These are phyloP conservation scores for Cucumis hystrix DNA, from an alignment of 306 rosid species.

Conservation along the genomic window DNA sequence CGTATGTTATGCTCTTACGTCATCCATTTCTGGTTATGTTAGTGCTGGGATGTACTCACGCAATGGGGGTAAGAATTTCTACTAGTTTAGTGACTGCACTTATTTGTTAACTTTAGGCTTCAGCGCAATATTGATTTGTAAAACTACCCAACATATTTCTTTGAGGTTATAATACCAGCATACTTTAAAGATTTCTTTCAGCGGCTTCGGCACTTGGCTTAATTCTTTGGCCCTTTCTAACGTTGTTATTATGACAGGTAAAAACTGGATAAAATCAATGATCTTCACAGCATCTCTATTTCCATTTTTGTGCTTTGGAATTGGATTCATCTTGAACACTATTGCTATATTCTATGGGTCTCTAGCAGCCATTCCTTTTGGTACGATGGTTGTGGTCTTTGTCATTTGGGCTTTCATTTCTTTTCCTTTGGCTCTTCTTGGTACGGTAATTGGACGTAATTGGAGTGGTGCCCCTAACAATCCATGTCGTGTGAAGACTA, in stretches of 20 bases:
- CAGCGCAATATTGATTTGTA: not conserved
- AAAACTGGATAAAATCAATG: constrained; percentile 96
- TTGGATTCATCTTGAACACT: constrained; percentile 86
- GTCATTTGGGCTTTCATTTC: constrained; percentile 99
- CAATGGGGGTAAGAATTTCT: constrained; percentile 55
- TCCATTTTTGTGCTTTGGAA: constrained; percentile 95
- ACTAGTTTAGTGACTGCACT: not conserved
- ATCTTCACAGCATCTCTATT: constrained; percentile 93
- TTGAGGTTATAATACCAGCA: not conserved
- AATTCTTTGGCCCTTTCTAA: not conserved
- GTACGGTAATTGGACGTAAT: constrained; percentile 98
- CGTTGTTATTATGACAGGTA: constrained; percentile 35
- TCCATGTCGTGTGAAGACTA: constrained; percentile 97
- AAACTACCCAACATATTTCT: not conserved
- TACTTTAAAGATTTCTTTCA: not conserved
- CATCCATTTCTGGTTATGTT: constrained; percentile 96
- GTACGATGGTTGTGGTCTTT: constrained; percentile 95
- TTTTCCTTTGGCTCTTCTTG: constrained; percentile 97
- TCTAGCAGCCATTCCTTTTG: constrained; percentile 97
- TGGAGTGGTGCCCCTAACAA: constrained; percentile 99
- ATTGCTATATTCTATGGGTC: constrained; percentile 96
- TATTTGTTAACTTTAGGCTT: not conserved
- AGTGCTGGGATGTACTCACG: constrained; percentile 99
- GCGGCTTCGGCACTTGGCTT: not conserved
- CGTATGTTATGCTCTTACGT: constrained; percentile 96